Percentiles rank a stretch among this genome's conserved stretches.
These are phyloP conservation scores for Aspergillus asperescens DNA, from an alignment of 495 filamentous ascomycete species.

Conservation along the genomic window DNA sequence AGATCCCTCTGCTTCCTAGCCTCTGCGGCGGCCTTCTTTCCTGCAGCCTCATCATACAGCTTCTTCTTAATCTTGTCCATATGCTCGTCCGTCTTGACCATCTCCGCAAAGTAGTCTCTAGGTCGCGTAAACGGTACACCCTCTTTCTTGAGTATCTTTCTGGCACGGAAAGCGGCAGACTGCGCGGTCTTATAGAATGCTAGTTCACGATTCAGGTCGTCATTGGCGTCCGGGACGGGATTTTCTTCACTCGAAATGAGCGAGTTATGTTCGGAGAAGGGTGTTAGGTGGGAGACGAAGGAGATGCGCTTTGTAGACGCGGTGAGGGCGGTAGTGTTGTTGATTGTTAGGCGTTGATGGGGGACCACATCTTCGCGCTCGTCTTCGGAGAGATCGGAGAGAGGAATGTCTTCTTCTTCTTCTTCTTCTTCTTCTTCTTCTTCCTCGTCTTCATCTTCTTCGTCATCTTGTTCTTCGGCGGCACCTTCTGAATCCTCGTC, in stretches of 20 bases:
- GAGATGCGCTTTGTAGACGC: slow-evolving; percentile 74
- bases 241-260: slow-evolving; percentile 50
- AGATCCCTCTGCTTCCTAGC: slow-evolving; percentile 87
- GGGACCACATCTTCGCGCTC: slow-evolving; percentile 81
- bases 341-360: slow-evolving; percentile 91
- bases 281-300: slow-evolving; percentile 49
- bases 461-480: slow-evolving; percentile 13
- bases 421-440: slow-evolving; percentile 44
- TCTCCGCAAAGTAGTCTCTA: slow-evolving; percentile 95
- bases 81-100: slow-evolving; percentile 96
- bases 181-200: slow-evolving; percentile 92
- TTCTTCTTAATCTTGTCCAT: slow-evolving; percentile 95
- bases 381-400: slow-evolving; percentile 77
- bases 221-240: slow-evolving; percentile 64
- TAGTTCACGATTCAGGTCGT: slow-evolving; percentile 84
- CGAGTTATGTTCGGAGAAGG: slow-evolving; percentile 62
- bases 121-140: slow-evolving; percentile 81
- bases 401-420: slow-evolving; percentile 63
- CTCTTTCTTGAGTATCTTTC: slow-evolving; percentile 70
- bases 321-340: slow-evolving; percentile 84
- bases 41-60: slow-evolving; percentile 83
- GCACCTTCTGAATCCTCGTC: slow-evolving; percentile 18
- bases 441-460: slow-evolving; percentile 24
- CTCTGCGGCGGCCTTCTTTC: slow-evolving; percentile 87
- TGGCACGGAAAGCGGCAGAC: slow-evolving; percentile 65